Evolutionary conservation across 148 eudicot species (phyloP).

Genomic region (Linanthus parryae): DNA sequence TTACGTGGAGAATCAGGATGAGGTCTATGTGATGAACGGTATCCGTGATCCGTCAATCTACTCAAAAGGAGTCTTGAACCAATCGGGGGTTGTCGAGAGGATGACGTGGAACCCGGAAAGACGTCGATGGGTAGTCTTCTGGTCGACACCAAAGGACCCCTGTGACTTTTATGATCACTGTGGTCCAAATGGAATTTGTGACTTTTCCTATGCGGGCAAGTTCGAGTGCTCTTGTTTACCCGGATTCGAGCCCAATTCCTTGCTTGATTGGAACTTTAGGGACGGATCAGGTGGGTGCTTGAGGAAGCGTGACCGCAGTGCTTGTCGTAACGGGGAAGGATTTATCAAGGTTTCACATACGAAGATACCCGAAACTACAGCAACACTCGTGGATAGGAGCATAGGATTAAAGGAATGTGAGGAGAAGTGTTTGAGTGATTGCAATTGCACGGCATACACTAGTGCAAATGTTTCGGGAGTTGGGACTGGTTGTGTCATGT

Average conservation of each 20-base stretch:
- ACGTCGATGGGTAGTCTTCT: conserved; percentile 8
- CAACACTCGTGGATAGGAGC: conserved; percentile 16
- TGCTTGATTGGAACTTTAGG: conserved; percentile 30
- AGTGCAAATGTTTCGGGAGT: conserved; percentile 31
- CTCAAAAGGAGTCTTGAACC: no score
- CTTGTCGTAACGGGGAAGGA: conserved; percentile 36
- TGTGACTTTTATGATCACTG: conserved; percentile 14
- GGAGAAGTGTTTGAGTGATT: conserved; percentile 32
- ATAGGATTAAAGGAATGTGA: conserved; percentile 20
- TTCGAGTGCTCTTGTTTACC: conserved; percentile 39
- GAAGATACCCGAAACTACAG: conserved; percentile 37
- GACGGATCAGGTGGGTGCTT: conserved; percentile 38
- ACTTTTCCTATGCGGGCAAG: conserved; percentile 13
- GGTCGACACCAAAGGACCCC: conserved; percentile 15
- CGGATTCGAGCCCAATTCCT: conserved; percentile 32
- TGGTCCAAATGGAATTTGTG: conserved; percentile 25
- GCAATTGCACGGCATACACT: conserved; percentile 38
- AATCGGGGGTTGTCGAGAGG: no score
- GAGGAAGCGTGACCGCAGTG: conserved; percentile 19
- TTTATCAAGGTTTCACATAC: conserved; percentile 25
- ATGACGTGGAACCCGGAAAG: conserved; percentile 13
- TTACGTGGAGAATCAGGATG: no score
- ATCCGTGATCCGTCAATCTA: no score
- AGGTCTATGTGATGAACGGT: no score
- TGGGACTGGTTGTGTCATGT: conserved; percentile 34